Base-by-base conservation (phyloP, 1,284 basidiomycete species). In the Apiotrichum mycotoxinovorans region DNA sequence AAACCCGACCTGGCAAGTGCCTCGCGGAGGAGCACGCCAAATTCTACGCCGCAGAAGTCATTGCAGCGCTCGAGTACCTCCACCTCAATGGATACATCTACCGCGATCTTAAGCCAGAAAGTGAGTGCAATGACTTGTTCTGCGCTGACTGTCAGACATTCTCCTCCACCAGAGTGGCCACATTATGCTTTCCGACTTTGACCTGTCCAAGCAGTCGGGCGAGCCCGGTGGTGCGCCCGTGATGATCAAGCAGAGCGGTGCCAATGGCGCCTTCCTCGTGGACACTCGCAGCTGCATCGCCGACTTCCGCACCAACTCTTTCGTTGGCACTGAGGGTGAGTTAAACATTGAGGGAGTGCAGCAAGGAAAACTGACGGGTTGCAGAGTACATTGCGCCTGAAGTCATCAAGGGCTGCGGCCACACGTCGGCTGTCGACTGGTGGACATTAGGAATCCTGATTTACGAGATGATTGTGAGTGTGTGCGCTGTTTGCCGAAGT, bases 21-120 rank as follows among this genome's bases (percentile, higher is more conserved):
- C 83, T 99, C 20, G 80, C 89, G 26, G 96, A 98, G 79, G 93
- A 97, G 62, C 92, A 91, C 40, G 89, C 95, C 34, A 84, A 92
- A 58, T 98, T 98, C 79, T 99, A 99, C 74, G 96, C 96, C 52
- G 95, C 96, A 62, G 96, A 99, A 80, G 96, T 99, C 47, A 89
- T 91, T 53, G 95, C 96, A 42, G 96, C 96, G 26, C 80, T 99
- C 68, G 96, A 99, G 79, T 98, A 98, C 74, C 82, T 99, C 37
- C 96, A 99, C 82, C 83, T 98, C 59, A 97, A 98, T 85, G 96
- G 96, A 34, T 98, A 96, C 80, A 98, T 98, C 69, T 99, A 99
- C 79, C 87, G 96, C 51, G 96, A 98, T 81, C 84, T 99, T 53
- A 99, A 99, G 78, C 96, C 96, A 33, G 96, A 99, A 80, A 99